phyloP scores from a whole-genome alignment of 2,329 filamentous ascomycete genomes.

The Pezizomycotina sp. region DNA sequence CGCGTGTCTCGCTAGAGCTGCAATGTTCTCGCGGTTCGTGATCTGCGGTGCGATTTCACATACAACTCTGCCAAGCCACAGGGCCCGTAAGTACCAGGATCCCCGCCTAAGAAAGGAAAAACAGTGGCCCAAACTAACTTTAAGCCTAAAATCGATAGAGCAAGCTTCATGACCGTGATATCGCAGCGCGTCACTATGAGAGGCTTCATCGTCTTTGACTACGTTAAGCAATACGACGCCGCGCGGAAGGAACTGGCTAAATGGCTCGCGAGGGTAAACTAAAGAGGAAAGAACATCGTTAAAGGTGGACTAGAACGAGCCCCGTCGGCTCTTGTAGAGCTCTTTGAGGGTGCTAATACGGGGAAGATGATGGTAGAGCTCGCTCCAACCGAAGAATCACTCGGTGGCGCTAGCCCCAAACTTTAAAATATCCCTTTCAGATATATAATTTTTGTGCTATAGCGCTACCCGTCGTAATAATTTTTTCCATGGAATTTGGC shows the following conservation, averaged over 20 bases:
- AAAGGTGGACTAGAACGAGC: slow-evolving; percentile 50
- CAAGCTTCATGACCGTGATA: slow-evolving; percentile 37
- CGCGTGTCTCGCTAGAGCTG: slow-evolving; percentile 46
- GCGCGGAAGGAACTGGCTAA: slow-evolving; percentile 45
- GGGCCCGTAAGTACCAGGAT: slow-evolving; percentile 39
- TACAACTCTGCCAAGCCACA: slow-evolving; percentile 45
- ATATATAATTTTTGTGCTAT: no score
- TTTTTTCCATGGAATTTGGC: no score
- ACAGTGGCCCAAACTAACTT: no score
- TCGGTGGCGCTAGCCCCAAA: no score
- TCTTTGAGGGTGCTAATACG: slow-evolving; percentile 55
- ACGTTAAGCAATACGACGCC: slow-evolving; percentile 38
- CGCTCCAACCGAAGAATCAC: slow-evolving; percentile 12
- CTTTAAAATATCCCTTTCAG: no score
- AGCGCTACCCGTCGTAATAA: no score
- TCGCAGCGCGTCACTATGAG: slow-evolving; percentile 45
- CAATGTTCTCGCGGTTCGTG: slow-evolving; percentile 46
- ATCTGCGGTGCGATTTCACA: slow-evolving; percentile 56
- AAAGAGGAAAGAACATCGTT: slow-evolving; percentile 53
- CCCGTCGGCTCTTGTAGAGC: slow-evolving; percentile 43
- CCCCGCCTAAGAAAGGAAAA: no score
- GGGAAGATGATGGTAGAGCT: slow-evolving; percentile 45
- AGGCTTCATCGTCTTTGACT: slow-evolving; percentile 62
- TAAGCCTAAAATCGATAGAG: not conserved
- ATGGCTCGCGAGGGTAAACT: slow-evolving; percentile 59